Evolutionary conservation across 2,329 filamentous ascomycete genomes (phyloP), one percentile per base, ranked within the genome.

Genomic region (Fusarium devonianum): DNA sequence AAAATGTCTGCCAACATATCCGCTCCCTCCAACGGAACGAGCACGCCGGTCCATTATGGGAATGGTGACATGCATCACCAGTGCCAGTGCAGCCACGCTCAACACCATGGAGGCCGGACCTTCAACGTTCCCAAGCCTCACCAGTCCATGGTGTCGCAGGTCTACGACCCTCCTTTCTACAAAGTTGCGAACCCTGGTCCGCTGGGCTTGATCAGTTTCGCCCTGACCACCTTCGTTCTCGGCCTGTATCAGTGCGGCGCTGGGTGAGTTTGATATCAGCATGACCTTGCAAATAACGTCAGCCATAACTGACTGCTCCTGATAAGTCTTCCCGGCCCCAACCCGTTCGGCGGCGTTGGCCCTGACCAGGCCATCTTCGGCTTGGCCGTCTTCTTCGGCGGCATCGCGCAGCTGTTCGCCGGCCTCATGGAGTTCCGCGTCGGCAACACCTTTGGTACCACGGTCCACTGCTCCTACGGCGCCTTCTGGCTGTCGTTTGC

Each of bases 371-470:
- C 67, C 37, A 65, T 72, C 46, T 71, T 73, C 22, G 70, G 70
- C 5, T 46, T 72, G 18, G 70, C 69, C 18, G 62, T 72, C 40
- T 72, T 72, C 42, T 87, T 88, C 67, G 86, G 86, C 67, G 86
- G 86, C 49, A 73, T 87, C 7, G 79, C 87, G n/a, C 86, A 89
- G 68, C 73, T 88, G 65, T 72, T 87, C 40, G 84, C 85, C 35
- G 86, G 86, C 64, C 87, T 89, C 18, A 73, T 77, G 69, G 69
- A 77, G 57, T 77, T 76, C 49, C 67, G 68, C 10, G 74, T 82
- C 8, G 82, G 82, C n/a, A 85, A 85, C 71, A 84, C 81, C 9
- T 85, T 85, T 41, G 83, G 81, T 74, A 81, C 80, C 21, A 85
- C 82, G 6, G 79, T 83, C 7, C 80, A 85, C 49, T 80, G 78